Base-by-base conservation (phyloP, 805 yeast species). In the Monosporozyma aquatica region DNA sequence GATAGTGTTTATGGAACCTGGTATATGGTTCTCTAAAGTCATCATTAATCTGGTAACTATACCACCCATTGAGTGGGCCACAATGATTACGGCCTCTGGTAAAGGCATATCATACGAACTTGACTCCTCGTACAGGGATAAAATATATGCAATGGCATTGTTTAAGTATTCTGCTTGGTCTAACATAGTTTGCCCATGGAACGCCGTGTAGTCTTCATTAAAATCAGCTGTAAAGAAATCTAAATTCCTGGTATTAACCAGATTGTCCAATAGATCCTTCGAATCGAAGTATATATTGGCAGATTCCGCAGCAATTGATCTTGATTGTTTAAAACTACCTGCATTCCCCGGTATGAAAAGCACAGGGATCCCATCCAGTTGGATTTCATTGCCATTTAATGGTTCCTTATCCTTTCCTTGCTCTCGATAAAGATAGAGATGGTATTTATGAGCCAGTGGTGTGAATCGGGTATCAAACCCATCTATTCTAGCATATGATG, bases 1-100 rank as follows among this genome's bases (percentile, higher is more conserved):
- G 13, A 90, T 81, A 0, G 96, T 81, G 55, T 85, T 87, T 17
- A 92, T 78, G 1, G 95, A 82, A 18, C 72, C 75, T 4, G 73
- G 73, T 1, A 68, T 53, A 57, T 86, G 89, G 55, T 87, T 89
- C 1, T 87, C 82, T 41, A 90, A 63, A 0, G 94, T 78, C 6
- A 86, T 71, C 76, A 89, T 76, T 0, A 86, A 80, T 45, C 97
- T 70, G 3, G 95, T 83, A 1, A 92, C 97, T 14, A 90, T 75
- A 3, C 98, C 98, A 33, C 98, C 98, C 98, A 90, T 90, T 0
- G 97, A 90, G 65, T 90, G 98, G 2, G 87, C 96, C 1, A 90
- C 50, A 0, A 90, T 58, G 0, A 90, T 75, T 1, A 90, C 95
- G 0, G 95, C 82, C 22, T 61, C 58, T 0, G 92, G 92, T 11